Base-by-base conservation (phyloP, 257 asterid species). In the Solanum chaucha region DNA sequence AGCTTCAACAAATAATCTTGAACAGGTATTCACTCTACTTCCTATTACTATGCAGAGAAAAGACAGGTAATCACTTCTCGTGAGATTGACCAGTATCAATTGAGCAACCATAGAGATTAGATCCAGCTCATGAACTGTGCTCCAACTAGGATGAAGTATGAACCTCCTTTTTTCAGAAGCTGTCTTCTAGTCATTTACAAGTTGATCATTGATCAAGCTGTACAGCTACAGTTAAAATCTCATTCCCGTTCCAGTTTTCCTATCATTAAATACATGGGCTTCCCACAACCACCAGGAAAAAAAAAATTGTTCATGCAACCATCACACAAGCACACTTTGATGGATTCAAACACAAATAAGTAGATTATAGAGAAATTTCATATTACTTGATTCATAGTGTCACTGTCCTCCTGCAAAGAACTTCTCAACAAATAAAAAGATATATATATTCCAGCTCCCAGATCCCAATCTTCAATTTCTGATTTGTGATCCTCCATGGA, bases 401-500 rank as follows among this genome's bases (percentile, higher is more conserved):
- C 88, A 89, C 83, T 88, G 67, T 93, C 98, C 89, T 94, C 97
- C 88, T 88, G 93, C 90, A 96, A 89, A 51, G 98, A 94, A 89
- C 91, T 92, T 85, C 90, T 92, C 87, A 94, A 90, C 41, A 88
- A 64, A 87, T 94, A 96, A 92, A 91, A 97, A 11, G 98, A 95
- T 82, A 95, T 89, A 89, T 93, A 97, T 88, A 97, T 85, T 90
- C 98, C 99, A 87, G 98, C 98, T 84, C 99, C 99, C 55, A 97
- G 92, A 89, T 97, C 98, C 98, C 98, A 97, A 85, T 95, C 94
- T 92, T 95, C 98, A 85, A 94, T 97, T 93, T 95, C 98, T 74
- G 96, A 93, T 88, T 92, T 95, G 88, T 92, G 90, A 87, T 88
- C 95, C 90, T 94, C 98, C 99, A 97, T 95, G 89, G 93, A 87